Evolutionary conservation across 1,139 yeast genomes (phyloP).

Genomic region (Keqinozyma sinolaborantium): DNA sequence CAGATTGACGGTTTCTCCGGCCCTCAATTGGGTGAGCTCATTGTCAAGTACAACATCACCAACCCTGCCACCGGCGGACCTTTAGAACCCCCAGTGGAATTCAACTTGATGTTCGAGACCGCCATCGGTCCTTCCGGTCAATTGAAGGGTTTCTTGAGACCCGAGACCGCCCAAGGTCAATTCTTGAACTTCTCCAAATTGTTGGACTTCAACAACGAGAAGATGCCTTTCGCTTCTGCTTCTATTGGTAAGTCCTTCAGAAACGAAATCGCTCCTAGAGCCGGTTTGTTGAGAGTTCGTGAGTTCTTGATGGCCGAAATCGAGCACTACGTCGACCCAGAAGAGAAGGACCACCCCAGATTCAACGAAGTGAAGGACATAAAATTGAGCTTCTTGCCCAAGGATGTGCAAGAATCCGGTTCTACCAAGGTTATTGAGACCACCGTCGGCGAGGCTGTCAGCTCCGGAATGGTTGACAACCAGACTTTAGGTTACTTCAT

Average conservation of each 20-base stretch:
- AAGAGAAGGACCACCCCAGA: slow-evolving; percentile 75
- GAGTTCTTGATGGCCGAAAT: slow-evolving; percentile 99
- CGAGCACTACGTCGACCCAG: slow-evolving; percentile 96
- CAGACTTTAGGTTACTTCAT: slow-evolving; percentile 96
- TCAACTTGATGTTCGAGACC: slow-evolving; percentile 98
- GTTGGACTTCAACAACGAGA: slow-evolving; percentile 90
- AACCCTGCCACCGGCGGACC: slow-evolving; percentile 89
- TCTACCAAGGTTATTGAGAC: slow-evolving; percentile 60
- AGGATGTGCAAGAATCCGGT: slow-evolving; percentile 84
- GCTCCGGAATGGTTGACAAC: slow-evolving; percentile 85
- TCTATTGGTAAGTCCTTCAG: slow-evolving; percentile 98
- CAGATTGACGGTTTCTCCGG: slow-evolving; percentile 96
- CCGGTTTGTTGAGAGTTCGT: slow-evolving; percentile 95
- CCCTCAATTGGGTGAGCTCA: slow-evolving; percentile 83
- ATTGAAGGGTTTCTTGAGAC: slow-evolving; percentile 91
- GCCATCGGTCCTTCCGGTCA: slow-evolving; percentile 99
- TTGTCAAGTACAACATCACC: slow-evolving; percentile 73
- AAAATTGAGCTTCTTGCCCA: slow-evolving; percentile 76
- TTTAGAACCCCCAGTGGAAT: slow-evolving; percentile 87
- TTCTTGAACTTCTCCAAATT: slow-evolving; percentile 92
- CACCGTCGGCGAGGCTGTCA: slow-evolving; percentile 88
- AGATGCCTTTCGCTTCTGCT: slow-evolving; percentile 99
- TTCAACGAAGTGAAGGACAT: slow-evolving; percentile 75
- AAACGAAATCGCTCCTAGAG: slow-evolving; percentile 97
- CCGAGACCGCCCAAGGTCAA: slow-evolving; percentile 99